Conservation (phyloP, 345 rosid species). For the Bruguiera sexangula region DNA sequence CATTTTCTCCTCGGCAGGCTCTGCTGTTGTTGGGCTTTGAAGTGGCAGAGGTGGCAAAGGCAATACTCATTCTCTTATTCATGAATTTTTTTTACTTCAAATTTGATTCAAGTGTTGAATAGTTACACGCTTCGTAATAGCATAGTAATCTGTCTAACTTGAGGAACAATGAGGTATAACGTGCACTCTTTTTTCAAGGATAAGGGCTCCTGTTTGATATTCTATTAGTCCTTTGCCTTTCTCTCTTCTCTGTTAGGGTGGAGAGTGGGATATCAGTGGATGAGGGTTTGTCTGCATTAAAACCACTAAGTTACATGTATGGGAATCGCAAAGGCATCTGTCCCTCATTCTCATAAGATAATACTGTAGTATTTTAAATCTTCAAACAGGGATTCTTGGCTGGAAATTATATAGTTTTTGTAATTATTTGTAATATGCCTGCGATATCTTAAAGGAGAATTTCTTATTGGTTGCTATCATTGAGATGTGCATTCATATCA, state of each 20-base stretch:
- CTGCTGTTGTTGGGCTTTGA: slow-evolving; percentile 69
- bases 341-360: background rate
- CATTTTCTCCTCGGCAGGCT: slow-evolving; percentile 42
- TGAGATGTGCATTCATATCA: background rate
- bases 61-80: slow-evolving; percentile 14
- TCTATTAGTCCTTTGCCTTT: no score
- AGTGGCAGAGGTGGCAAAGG: slow-evolving; percentile 60
- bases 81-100: background rate
- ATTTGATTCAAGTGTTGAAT: background rate
- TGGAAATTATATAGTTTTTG: background rate
- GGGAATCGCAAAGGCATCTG: no score
- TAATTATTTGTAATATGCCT: background rate
- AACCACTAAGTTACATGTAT: no score
- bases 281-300: no score
- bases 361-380: background rate
- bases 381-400: background rate
- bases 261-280: no score
- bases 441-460: background rate
- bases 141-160: no score
- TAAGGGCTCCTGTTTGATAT: no score
- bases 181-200: no score
- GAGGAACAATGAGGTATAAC: no score
- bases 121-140: background rate
- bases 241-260: no score
- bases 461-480: background rate